Evolutionary conservation across 805 yeast species (phyloP).

Genomic region (Starmerella bombicola): DNA sequence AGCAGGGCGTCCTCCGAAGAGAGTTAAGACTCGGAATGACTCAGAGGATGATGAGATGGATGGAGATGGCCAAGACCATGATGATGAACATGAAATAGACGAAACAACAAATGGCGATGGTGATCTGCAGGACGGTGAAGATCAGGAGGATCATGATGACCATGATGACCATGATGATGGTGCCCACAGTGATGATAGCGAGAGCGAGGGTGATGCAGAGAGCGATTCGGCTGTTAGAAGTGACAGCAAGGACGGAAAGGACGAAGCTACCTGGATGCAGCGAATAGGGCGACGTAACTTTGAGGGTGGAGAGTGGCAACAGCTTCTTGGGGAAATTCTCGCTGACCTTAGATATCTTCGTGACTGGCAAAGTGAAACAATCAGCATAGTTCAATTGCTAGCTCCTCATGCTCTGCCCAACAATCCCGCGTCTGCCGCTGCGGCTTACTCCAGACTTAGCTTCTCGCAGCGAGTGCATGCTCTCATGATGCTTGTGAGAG

Average conservation of each 20-base stretch:
- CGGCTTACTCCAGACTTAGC: conserved; percentile 46
- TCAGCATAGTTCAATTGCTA: conserved; percentile 38
- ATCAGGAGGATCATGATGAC: conserved; percentile 29
- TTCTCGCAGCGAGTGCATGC: conserved; percentile 43
- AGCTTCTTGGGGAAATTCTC: conserved; percentile 60
- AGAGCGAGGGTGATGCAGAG: background rate
- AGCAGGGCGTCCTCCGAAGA: conserved; percentile 1
- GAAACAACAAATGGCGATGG: conserved; percentile 21
- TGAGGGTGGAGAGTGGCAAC: conserved; percentile 77
- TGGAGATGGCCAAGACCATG: conserved; percentile 27
- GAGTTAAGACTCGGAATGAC: conserved; percentile 20
- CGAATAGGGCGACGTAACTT: conserved; percentile 61
- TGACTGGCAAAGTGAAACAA: conserved; percentile 39
- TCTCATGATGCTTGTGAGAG: conserved; percentile 49
- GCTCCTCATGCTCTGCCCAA: conserved; percentile 35
- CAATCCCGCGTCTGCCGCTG: conserved; percentile 38
- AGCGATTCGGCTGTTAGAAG: too few relatives aligned
- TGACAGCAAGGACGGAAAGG: background rate
- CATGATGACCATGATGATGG: conserved; percentile 13
- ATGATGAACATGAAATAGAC: conserved; percentile 19
- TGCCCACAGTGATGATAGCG: background rate
- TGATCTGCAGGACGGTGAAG: conserved; percentile 14
- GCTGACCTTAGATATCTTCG: conserved; percentile 47
- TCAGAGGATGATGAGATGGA: conserved; percentile 16
- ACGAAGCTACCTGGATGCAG: conserved; percentile 53